A percentile compares a stretch with the other conserved stretches of the same genome.
These are phyloP conservation scores for Beauveria scarabaeidicola DNA, from an alignment of 2,329 filamentous ascomycete genomes.

Conservation along the genomic window DNA sequence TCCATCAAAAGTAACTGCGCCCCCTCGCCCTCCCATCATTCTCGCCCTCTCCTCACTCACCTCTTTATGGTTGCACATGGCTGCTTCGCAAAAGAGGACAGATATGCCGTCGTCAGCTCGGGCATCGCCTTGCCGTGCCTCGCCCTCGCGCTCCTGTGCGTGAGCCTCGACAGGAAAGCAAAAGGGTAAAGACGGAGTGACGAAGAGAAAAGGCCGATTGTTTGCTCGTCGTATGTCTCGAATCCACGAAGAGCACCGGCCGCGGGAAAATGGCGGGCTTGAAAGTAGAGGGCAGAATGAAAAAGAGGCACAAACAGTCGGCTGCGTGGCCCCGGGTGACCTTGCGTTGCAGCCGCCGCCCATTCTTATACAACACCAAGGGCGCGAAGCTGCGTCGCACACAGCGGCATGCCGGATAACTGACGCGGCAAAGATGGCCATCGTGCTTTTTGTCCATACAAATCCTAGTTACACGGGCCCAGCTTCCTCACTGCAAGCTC, in stretches of 20 bases:
- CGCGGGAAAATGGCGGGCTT: no score
- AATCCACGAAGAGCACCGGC: no score
- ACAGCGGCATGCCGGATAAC: neutral
- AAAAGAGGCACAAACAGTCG: neutral
- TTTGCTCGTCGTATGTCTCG: no score
- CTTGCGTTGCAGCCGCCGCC: neutral
- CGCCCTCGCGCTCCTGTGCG: no score
- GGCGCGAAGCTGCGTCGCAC: neutral
- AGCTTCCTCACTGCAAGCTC: neutral
- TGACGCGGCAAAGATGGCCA: neutral
- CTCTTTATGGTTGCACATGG: slow-evolving; percentile 6
- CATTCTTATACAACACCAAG: neutral
- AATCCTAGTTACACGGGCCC: neutral
- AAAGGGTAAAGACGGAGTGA: neutral
- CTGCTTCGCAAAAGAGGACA: neutral
- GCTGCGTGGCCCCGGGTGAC: neutral
- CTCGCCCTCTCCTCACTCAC: neutral
- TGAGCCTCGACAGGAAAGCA: neutral
- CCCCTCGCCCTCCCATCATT: no score
- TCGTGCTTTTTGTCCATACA: neutral
- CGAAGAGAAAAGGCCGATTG: no score
- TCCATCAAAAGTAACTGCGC: neutral
- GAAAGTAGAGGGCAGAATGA: neutral
- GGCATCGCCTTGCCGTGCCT: no score
- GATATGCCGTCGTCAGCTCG: no score